Percentiles rank a stretch among this genome's conserved stretches.
phyloP scores from a whole-genome alignment of 129 eudicot species.

The Lactuca saligna region DNA sequence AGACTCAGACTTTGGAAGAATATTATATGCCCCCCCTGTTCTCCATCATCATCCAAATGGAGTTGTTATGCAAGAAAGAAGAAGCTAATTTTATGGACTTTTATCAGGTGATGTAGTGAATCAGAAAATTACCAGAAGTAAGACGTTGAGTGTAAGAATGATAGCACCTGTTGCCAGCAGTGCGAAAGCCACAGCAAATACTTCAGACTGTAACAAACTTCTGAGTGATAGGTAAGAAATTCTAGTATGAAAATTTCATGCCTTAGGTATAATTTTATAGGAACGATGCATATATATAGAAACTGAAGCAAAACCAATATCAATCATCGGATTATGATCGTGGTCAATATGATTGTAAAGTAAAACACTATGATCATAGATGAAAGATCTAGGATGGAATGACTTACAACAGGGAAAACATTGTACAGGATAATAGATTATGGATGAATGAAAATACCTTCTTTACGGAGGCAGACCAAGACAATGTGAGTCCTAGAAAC shows the following conservation, averaged over 20 bases:
- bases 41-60: background rate
- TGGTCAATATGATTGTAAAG: background rate
- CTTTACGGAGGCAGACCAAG: constrained; percentile 96
- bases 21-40: constrained; percentile 92
- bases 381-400: background rate
- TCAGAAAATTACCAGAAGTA: constrained; percentile 60
- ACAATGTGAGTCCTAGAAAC: constrained; percentile 77
- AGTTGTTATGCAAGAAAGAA: background rate
- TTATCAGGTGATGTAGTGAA: background rate
- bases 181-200: constrained; percentile 95
- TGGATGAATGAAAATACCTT: constrained; percentile 47
- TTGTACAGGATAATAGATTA: background rate
- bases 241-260: too few relatives aligned
- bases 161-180: constrained; percentile 94
- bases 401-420: background rate
- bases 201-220: constrained; percentile 61
- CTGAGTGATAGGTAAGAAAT: too few relatives aligned
- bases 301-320: too few relatives aligned
- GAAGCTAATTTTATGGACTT: too few relatives aligned
- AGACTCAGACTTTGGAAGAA: constrained; percentile 96
- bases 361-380: background rate
- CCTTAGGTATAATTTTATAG: too few relatives aligned
- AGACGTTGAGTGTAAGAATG: constrained; percentile 85
- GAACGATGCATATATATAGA: too few relatives aligned
- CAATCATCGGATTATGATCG: background rate